These are phyloP conservation scores for Mucuna pruriens DNA, from an alignment of 306 rosid genomes.

Conservation along the genomic window DNA sequence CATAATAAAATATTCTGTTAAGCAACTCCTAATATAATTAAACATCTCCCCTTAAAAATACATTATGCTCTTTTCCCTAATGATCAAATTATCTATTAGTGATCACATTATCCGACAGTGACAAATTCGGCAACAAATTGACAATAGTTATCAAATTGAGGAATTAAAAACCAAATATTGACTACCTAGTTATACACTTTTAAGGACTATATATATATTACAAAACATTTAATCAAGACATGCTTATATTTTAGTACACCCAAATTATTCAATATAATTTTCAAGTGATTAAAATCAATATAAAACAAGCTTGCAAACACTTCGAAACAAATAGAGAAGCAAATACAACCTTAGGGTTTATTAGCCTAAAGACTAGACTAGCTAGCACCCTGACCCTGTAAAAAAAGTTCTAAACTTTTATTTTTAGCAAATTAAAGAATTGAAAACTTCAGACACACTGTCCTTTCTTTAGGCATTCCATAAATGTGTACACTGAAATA, in stretches of 20 bases:
- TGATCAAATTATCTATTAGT: no score
- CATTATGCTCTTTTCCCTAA: no score
- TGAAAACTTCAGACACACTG: slow-evolving; percentile 20
- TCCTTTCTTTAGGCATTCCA: slow-evolving; percentile 51
- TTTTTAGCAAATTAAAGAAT: slow-evolving; percentile 32
- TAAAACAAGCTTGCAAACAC: slow-evolving; percentile 20
- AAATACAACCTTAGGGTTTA: slow-evolving; percentile 31
- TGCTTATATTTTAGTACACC: neutral
- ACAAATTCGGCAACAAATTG: no score
- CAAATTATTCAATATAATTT: neutral
- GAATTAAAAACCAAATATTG: no score
- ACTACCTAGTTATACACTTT: no score
- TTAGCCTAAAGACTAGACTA: slow-evolving; percentile 10
- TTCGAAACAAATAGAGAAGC: neutral
- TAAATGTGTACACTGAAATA: slow-evolving; percentile 36
- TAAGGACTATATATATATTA: no score
- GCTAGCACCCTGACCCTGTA: neutral
- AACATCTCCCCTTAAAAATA: no score
- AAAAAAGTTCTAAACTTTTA: slow-evolving; percentile 14
- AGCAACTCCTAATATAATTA: no score
- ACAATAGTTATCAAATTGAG: no score
- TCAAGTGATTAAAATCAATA: slow-evolving; percentile 3
- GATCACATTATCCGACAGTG: no score
- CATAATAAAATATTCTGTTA: no score
- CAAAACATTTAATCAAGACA: no score